phyloP scores from a whole-genome alignment of 352 stramenopile species.

The Hyaloperonospora arabidopsidis region DNA sequence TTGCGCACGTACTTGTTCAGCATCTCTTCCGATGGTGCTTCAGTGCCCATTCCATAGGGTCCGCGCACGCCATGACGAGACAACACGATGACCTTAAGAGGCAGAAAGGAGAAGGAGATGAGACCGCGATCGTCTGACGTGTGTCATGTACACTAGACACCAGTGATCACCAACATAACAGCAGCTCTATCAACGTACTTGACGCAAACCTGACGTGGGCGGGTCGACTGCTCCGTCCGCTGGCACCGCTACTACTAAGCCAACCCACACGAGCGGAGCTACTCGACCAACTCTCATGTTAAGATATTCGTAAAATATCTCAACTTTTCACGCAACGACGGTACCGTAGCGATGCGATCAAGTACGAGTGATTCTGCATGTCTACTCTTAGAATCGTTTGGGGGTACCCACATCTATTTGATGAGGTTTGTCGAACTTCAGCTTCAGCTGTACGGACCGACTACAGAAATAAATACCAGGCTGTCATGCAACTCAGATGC shows the following conservation, averaged over 20 bases:
- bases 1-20: constrained; percentile 59
- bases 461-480: too few relatives aligned
- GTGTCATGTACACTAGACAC: constrained; percentile 4
- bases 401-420: too few relatives aligned
- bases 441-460: too few relatives aligned
- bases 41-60: constrained; percentile 58
- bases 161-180: too few relatives aligned
- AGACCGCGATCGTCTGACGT: constrained; percentile 7
- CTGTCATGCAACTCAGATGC: too few relatives aligned
- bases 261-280: constrained; percentile 8
- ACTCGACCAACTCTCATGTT: constrained; percentile 8
- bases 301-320: background rate
- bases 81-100: constrained; percentile 51
- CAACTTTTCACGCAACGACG: too few relatives aligned
- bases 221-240: constrained; percentile 2
- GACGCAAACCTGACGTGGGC: constrained; percentile 21
- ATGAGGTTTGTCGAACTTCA: too few relatives aligned
- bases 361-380: too few relatives aligned
- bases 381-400: too few relatives aligned
- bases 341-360: too few relatives aligned
- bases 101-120: background rate
- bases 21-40: constrained; percentile 36
- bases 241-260: background rate
- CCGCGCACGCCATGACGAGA: constrained; percentile 66
- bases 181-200: constrained; percentile 17